phyloP scores from a whole-genome alignment of 2,329 filamentous ascomycete genomes.

The Hansfordia pulvinata region DNA sequence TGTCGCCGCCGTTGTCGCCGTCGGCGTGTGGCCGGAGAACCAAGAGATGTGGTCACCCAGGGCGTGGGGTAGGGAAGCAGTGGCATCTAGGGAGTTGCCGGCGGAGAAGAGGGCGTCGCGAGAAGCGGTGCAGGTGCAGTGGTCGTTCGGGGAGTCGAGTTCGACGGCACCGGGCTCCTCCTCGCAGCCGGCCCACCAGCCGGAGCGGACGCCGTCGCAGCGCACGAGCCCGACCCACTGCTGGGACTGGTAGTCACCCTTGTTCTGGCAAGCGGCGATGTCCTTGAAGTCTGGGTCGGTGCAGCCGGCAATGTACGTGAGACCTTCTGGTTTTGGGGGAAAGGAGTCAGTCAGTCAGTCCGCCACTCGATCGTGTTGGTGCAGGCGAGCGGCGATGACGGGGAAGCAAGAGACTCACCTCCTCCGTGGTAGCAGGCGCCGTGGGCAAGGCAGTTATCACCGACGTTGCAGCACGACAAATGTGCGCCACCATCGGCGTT shows the following conservation, averaged over 20 bases:
- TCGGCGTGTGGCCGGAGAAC: slow-evolving; percentile 3
- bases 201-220: slow-evolving; percentile 3
- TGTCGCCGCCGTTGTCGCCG: neutral
- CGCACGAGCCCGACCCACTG: slow-evolving; percentile 6
- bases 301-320: slow-evolving; percentile 10
- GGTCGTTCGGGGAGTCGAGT: slow-evolving; percentile 1
- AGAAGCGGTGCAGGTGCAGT: slow-evolving; percentile 5
- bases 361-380: too few species aligned
- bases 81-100: slow-evolving; percentile 1
- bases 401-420: slow-evolving; percentile 2
- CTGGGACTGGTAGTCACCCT: slow-evolving; percentile 5
- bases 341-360: neutral
- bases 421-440: slow-evolving; percentile 6
- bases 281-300: slow-evolving; percentile 7
- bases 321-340: slow-evolving; percentile 1
- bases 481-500: slow-evolving; percentile 6
- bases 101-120: slow-evolving; percentile 4
- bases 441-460: slow-evolving; percentile 7
- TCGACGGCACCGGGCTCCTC: slow-evolving; percentile 2
- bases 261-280: slow-evolving; percentile 6
- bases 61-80: slow-evolving; percentile 5
- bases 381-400: neutral
- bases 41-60: slow-evolving; percentile 6
- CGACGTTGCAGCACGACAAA: slow-evolving; percentile 8
- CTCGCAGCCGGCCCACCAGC: slow-evolving; percentile 7